These are phyloP conservation scores for Pseudotulostoma volvatum DNA, from an alignment of 495 filamentous ascomycete species.

Conservation along the genomic window DNA sequence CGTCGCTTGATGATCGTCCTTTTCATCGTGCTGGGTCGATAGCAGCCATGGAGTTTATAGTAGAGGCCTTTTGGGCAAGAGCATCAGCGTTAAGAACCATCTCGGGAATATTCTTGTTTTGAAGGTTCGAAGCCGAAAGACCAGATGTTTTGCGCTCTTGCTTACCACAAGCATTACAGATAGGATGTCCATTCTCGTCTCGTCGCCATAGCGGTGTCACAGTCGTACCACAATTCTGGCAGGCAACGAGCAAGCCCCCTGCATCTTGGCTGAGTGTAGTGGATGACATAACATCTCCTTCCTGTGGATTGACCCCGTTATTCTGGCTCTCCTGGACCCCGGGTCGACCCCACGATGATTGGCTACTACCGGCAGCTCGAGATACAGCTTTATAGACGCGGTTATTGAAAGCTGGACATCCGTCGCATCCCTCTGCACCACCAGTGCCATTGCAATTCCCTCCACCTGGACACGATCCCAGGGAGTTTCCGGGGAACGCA, in stretches of 20 bases:
- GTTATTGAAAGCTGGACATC: constrained; percentile 96
- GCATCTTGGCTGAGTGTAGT: constrained; percentile 18
- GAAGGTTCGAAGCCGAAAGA: too few relatives aligned
- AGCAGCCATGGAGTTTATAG: constrained; percentile 87
- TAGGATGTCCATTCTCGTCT: constrained; percentile 89
- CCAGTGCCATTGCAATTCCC: constrained; percentile 94
- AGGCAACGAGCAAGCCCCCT: constrained; percentile 71
- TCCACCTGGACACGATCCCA: constrained; percentile 88
- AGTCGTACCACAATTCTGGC: constrained; percentile 94
- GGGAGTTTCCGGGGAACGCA: constrained; percentile 26
- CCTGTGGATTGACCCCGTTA: constrained; percentile 7
- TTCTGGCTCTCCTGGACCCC: constrained; percentile 11
- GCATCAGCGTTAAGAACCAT: constrained; percentile 3
- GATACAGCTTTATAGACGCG: constrained; percentile 67
- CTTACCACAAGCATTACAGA: constrained; percentile 97
- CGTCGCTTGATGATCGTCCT: constrained; percentile 91
- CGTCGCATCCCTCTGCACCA: constrained; percentile 87
- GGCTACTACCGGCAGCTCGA: constrained; percentile 16
- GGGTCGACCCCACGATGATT: constrained; percentile 19
- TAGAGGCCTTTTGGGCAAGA: constrained; percentile 92
- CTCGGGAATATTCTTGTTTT: not conserved
- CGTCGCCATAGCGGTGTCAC: constrained; percentile 93
- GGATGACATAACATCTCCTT: constrained; percentile 12
- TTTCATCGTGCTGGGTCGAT: constrained; percentile 91
- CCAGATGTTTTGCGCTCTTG: too few relatives aligned